Evolutionary conservation across 2,329 filamentous ascomycete species (phyloP).

Genomic region (Lasiodiplodia hormozganensis): DNA sequence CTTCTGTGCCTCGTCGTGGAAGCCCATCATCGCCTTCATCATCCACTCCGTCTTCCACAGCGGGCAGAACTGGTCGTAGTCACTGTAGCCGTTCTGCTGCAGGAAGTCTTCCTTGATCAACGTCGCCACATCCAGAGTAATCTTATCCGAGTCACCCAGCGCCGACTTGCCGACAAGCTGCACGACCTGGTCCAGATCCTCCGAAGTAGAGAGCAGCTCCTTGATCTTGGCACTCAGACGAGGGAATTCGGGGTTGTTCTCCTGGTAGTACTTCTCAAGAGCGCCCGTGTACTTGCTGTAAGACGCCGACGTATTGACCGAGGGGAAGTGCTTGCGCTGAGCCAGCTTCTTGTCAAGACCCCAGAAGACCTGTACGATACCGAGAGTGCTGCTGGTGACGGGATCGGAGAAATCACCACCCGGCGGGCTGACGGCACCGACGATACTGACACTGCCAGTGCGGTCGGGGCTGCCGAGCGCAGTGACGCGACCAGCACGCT

Average conservation of each 20-base stretch:
- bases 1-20: constrained; percentile 97
- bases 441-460: constrained; percentile 92
- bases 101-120: constrained; percentile 98
- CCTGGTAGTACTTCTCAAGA: constrained; percentile 92
- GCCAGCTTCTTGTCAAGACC: constrained; percentile 99
- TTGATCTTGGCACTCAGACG: constrained; percentile 90
- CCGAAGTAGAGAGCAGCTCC: constrained; percentile 91
- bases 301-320: constrained; percentile 91
- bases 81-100: constrained; percentile 98
- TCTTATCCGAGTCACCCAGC: constrained; percentile 96
- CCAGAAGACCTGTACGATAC: constrained; percentile 99
- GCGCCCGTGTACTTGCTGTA: constrained; percentile 96
- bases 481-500: constrained; percentile 88
- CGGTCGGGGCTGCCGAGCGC: constrained; percentile 88
- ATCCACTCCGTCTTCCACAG: constrained; percentile 99
- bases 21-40: constrained; percentile 99
- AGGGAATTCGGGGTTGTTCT: constrained; percentile 93
- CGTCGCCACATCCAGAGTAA: constrained; percentile 89
- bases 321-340: constrained; percentile 98
- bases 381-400: constrained; percentile 89
- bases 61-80: constrained; percentile 99
- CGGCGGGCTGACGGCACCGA: constrained; percentile 94
- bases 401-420: constrained; percentile 99
- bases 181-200: constrained; percentile 97
- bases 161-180: constrained; percentile 98